Percentiles rank a stretch among this genome's conserved stretches.
These are phyloP conservation scores for Medicago lupulina DNA, from an alignment of 306 rosid species.

Conservation along the genomic window DNA sequence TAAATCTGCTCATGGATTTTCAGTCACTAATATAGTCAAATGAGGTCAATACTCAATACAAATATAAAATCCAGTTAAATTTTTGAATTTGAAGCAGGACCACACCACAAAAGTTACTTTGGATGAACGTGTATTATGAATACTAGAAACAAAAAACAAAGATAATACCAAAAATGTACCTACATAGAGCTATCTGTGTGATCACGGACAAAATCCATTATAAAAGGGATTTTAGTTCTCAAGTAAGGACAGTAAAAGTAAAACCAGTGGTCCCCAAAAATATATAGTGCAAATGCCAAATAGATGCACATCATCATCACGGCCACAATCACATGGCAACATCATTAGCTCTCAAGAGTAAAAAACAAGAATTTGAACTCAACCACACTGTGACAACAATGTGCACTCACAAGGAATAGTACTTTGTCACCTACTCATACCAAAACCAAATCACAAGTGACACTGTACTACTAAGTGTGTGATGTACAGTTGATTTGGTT, in stretches of 20 bases:
- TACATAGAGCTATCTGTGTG: constrained; percentile 22
- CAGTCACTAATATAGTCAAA: neutral
- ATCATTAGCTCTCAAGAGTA: constrained; percentile 22
- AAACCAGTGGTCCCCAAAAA: constrained; percentile 34
- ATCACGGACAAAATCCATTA: constrained; percentile 38
- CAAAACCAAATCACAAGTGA: constrained; percentile 18
- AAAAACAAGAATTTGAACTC: constrained; percentile 33
- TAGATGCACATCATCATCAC: constrained; percentile 27
- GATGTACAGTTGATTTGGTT: constrained; percentile 3
- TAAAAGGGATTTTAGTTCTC: constrained; percentile 38
- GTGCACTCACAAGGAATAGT: constrained; percentile 21
- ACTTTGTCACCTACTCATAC: constrained; percentile 8
- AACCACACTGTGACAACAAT: constrained; percentile 6
- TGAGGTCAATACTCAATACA: neutral
- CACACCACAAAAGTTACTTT: constrained; percentile 15
- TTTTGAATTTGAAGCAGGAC: constrained; percentile 33
- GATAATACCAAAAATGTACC: constrained; percentile 33
- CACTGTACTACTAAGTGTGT: neutral
- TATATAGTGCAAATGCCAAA: neutral
- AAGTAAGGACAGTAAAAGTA: constrained; percentile 28
- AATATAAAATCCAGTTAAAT: neutral
- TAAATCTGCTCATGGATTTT: neutral
- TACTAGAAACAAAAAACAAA: constrained; percentile 38
- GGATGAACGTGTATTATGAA: constrained; percentile 15
- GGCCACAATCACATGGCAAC: constrained; percentile 39